A percentile compares a stretch with the other conserved stretches of the same genome.
Evolutionary conservation across 805 yeast species (phyloP).

Genomic region (Pichia rugopelliculosa): DNA sequence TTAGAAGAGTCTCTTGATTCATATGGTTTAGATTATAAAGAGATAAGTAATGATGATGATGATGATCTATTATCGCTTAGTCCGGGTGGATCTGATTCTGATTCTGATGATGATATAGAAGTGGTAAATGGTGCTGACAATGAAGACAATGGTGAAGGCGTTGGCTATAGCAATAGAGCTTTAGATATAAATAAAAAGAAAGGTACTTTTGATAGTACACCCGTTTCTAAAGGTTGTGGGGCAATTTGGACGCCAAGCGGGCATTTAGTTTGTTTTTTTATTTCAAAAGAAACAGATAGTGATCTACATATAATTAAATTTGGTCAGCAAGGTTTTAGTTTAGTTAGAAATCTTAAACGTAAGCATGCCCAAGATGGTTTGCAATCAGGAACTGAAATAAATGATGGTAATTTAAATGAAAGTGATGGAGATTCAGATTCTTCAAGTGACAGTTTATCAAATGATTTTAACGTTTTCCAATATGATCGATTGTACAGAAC

Average conservation of each 20-base stretch:
- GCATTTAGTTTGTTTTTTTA: slow-evolving; percentile 72
- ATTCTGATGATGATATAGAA: not conserved
- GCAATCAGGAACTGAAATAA: slow-evolving; percentile 5
- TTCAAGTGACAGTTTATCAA: slow-evolving; percentile 54
- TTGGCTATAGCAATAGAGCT: slow-evolving; percentile 14
- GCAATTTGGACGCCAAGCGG: slow-evolving; percentile 83
- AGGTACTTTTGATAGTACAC: slow-evolving; percentile 64
- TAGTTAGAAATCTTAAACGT: slow-evolving; percentile 25
- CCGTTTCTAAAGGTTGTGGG: slow-evolving; percentile 90
- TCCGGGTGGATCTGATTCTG: not conserved
- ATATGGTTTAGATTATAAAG: not conserved
- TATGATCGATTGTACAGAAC: slow-evolving; percentile 47
- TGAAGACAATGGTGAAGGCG: slow-evolving; percentile 19
- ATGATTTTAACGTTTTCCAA: slow-evolving; percentile 61
- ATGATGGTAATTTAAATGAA: slow-evolving; percentile 16
- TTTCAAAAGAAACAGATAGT: slow-evolving; percentile 43
- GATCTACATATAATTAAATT: slow-evolving; percentile 38
- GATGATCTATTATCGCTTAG: not conserved
- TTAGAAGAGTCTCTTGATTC: slow-evolving; percentile 12
- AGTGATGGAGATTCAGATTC: slow-evolving; percentile 23
- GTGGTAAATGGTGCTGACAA: slow-evolving; percentile 28
- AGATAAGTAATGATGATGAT: not conserved
- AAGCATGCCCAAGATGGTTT: slow-evolving; percentile 20
- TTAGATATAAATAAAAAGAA: slow-evolving; percentile 9
- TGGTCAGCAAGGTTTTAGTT: slow-evolving; percentile 48